A percentile compares a stretch with the other conserved stretches of the same genome.
These are phyloP conservation scores for Hygrophoropsis aurantiaca DNA, from an alignment of 768 basidiomycete species.

Conservation along the genomic window DNA sequence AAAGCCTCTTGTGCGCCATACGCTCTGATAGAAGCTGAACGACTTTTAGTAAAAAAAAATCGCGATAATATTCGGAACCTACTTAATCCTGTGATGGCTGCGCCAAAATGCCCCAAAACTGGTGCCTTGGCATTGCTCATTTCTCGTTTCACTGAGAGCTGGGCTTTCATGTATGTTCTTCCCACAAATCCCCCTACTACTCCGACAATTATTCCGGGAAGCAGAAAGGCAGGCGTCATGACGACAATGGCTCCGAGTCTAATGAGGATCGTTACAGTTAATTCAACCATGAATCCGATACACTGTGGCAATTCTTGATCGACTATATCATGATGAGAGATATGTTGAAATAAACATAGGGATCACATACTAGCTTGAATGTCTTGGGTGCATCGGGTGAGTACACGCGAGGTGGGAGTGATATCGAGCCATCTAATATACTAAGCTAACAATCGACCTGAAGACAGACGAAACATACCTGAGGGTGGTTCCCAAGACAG, in stretches of 20 bases:
- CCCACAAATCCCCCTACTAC: conserved; percentile 44
- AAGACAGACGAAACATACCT: conserved; percentile 45
- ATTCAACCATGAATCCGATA: conserved; percentile 27
- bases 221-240: conserved; percentile 38
- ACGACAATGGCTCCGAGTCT: conserved; percentile 39
- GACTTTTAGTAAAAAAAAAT: too few species aligned
- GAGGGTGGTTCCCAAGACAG: conserved; percentile 59
- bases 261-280: conserved; percentile 31
- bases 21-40: conserved; percentile 46
- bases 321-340: conserved; percentile 19
- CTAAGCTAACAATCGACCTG: conserved; percentile 28
- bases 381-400: conserved; percentile 67
- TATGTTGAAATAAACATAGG: background rate
- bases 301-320: conserved; percentile 31
- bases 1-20: conserved; percentile 51
- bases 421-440: conserved; percentile 47
- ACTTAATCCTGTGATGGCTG: conserved; percentile 52
- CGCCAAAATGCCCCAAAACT: conserved; percentile 50
- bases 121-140: conserved; percentile 52
- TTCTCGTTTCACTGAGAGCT: conserved; percentile 56
- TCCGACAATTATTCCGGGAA: conserved; percentile 36
- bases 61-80: conserved; percentile 7
- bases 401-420: conserved; percentile 55
- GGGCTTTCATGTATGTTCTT: conserved; percentile 53
- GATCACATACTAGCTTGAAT: conserved; percentile 36